Base-by-base conservation (phyloP, 306 rosid species). In the Cicer bijugum region DNA sequence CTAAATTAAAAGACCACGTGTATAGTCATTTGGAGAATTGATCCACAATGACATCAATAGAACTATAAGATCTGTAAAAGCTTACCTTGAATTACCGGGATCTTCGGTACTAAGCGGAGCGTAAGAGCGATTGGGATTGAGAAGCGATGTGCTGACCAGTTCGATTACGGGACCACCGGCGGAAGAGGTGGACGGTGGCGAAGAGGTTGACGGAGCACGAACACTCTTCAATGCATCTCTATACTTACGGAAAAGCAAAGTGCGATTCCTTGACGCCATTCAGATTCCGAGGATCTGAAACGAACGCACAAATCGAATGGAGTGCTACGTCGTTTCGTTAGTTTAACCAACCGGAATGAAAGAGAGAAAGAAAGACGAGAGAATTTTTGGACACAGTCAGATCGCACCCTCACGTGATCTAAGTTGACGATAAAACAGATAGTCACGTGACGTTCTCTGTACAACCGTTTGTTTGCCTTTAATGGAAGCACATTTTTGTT, bases 61-160 rank as follows among this genome's bases (percentile, higher is more conserved):
- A 60, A 63, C 8, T 46, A 47, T 44, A 47, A 73, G 83, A 84
- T 81, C 81, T 78, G 57, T 28, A 75, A 47, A 52, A 65, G 67
- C 67, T 76, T 66, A 94, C 99, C 99, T 90, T 38, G 97, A 90
- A 90, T 77, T 79, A 52, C 92, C 92, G 33, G 97, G 97, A 87
- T 95, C 99, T 3, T 88, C 97, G 5, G 97, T 91, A 75, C 97
- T 95, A n/a, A 95, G 92, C 8, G 96, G 96, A 77, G 96, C 80
- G 35, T 95, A 95, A 44, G 88, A 84, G 2, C 97, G 95, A 86
- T 88, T 90, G 10, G 82, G 87, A 83, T 90, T 81, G 82, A 91
- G 78, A 48, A 95, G 91, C 74, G 97, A 91, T 3, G 92, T 71
- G 81, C 85, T 93, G 78, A 88, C 90, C 92, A 91, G 76, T 83